Evolutionary conservation across 2,329 filamentous ascomycete species (phyloP), one percentile per base, ranked within the genome.

Genomic region (Graphilbum fragrans): DNA sequence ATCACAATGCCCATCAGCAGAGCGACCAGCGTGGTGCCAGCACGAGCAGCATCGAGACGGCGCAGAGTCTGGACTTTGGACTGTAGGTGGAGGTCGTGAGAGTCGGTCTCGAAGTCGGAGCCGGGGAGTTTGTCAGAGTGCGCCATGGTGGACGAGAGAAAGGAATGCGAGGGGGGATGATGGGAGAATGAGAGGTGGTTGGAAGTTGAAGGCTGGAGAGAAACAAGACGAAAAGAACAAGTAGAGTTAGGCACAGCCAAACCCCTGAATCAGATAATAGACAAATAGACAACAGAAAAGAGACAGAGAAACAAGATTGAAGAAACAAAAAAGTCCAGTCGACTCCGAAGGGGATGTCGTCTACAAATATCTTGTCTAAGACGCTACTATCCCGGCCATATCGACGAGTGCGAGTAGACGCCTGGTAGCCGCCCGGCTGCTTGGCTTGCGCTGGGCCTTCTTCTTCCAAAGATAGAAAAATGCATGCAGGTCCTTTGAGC

Each of bases 1-100:
- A 74, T 63, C 17, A 63, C 66, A 48, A 78, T 52, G 42, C 67
- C 66, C 41, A 67, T 64, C 17, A 68, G 60, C 17, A 79, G 58
- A 22, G 67, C 65, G 25, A 80, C 53, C 5, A 58, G 52, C 0
- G 67, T 74, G 44, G 75, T 56, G 37, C 60, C 68, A 4, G 70
- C 50, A 14, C 68, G 64, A 37, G 61, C 59, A 37, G 56, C 59
- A 45, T 75, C 65, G 43, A 70, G 48, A 21, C 63, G 47, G 39
- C 57, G 58, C 39, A 69, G 52, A 31, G 58, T 50, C 39, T 61
- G 58, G 37, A 60, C 49, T 44, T 63, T 66, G 51, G 60, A 53
- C 41, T 61, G 55, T 33, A 60, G 50, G 40, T 58, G 54, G 18
- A 52, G 43, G 48, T 66, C 62, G 23, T 58, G 58, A 22, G 63